Conservation (phyloP, 177 flowering plant genomes). For the Viscum album region DNA sequence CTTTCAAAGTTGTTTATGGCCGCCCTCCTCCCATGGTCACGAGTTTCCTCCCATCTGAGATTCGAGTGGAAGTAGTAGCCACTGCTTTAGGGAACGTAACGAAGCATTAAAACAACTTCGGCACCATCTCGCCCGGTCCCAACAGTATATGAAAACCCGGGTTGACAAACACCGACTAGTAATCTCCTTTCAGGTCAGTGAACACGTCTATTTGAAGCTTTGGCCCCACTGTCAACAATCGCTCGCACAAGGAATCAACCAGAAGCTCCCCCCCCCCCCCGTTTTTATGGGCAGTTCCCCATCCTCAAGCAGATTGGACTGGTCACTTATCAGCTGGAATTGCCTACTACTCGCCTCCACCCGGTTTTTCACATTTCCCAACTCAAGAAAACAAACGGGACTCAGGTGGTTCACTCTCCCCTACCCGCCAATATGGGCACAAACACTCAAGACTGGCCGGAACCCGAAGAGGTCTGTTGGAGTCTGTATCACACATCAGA, state of each 20-base stretch:
- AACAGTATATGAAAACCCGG: neutral
- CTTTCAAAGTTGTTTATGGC: slow-evolving; percentile 3
- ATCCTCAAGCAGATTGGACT: neutral
- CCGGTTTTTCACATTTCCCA: neutral
- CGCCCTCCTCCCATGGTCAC: neutral
- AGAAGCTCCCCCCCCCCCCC: neutral
- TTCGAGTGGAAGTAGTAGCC: neutral
- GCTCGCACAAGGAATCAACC: neutral
- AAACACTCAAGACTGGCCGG: too few species aligned
- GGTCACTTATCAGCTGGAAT: neutral
- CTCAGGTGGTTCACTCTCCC: too few species aligned
- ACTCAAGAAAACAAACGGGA: too few species aligned
- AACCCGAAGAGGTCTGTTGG: too few species aligned
- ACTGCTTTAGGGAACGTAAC: neutral
- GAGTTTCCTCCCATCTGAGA: neutral
- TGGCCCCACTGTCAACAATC: neutral
- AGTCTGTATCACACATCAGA: too few species aligned
- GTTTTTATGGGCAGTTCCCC: neutral
- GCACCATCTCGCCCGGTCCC: neutral
- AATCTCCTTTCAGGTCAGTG: neutral
- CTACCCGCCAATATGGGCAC: too few species aligned
- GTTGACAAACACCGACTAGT: neutral
- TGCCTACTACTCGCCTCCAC: neutral
- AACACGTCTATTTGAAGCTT: neutral
- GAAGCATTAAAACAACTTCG: neutral